A percentile compares a stretch with the other conserved stretches of the same genome.
phyloP scores from a whole-genome alignment of 2,329 filamentous ascomycete genomes.

The Colletotrichum endophyticum region DNA sequence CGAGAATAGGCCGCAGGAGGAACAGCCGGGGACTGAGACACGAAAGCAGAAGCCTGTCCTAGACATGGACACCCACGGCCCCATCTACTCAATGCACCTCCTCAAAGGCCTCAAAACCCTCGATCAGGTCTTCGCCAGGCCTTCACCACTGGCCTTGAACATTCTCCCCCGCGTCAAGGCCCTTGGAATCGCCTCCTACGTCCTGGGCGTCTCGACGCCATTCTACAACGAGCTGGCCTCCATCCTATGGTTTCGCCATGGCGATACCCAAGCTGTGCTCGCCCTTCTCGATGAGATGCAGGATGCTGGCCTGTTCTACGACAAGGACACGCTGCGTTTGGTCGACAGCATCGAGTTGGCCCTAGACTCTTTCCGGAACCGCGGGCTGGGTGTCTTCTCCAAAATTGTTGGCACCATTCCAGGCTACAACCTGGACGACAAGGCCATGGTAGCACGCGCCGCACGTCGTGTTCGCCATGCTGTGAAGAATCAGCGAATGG shows the following conservation, averaged over 20 bases:
- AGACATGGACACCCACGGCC: constrained; percentile 63
- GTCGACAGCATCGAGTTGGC: constrained; percentile 37
- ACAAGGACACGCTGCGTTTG: constrained; percentile 49
- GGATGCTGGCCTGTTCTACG: constrained; percentile 62
- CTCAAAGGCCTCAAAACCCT: constrained; percentile 61
- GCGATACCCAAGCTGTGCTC: constrained; percentile 60
- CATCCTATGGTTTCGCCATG: constrained; percentile 65
- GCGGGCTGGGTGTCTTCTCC: constrained; percentile 14
- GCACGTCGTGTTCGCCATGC: background rate
- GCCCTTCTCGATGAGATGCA: constrained; percentile 70
- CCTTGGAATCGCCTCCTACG: constrained; percentile 72
- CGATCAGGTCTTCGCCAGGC: constrained; percentile 58
- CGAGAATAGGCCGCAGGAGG: constrained; percentile 22
- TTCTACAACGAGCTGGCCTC: constrained; percentile 73
- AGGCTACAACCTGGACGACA: constrained; percentile 19
- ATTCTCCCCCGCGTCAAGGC: constrained; percentile 71
- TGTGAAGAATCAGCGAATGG: background rate
- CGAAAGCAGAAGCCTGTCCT: constrained; percentile 28
- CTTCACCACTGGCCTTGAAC: constrained; percentile 64
- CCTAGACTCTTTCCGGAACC: constrained; percentile 22
- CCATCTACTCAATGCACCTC: constrained; percentile 68
- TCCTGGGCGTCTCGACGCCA: constrained; percentile 71
- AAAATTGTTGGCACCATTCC: constrained; percentile 17
- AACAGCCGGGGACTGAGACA: background rate
- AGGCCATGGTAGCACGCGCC: constrained; percentile 5